These are phyloP conservation scores for Talaromyces thailandensis DNA, from an alignment of 495 filamentous ascomycete species.

Conservation along the genomic window DNA sequence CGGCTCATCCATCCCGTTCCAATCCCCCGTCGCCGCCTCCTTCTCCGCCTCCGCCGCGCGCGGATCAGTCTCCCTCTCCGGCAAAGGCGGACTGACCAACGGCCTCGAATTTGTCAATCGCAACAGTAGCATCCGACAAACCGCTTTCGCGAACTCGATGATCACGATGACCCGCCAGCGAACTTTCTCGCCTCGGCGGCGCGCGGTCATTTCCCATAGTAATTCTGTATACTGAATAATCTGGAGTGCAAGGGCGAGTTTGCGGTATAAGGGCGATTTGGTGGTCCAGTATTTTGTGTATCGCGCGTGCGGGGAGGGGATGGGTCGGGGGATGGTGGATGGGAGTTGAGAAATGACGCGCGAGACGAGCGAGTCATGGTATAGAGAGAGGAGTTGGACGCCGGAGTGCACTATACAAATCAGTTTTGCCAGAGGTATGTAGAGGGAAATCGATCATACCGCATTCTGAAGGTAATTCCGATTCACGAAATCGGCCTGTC, in stretches of 20 bases:
- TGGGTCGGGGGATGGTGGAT: conserved; percentile 30
- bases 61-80: conserved; percentile 71
- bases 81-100: conserved; percentile 73
- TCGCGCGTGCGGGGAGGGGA: conserved; percentile 68
- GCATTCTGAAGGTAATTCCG: conserved; percentile 88
- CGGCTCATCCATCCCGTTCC: conserved; percentile 39
- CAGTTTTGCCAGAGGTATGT: background rate
- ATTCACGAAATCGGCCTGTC: conserved; percentile 81
- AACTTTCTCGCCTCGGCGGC: conserved; percentile 70
- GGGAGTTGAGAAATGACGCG: conserved; percentile 46
- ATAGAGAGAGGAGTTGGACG: conserved; percentile 83
- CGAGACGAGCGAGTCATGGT: conserved; percentile 85
- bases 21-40: conserved; percentile 18
- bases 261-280: conserved; percentile 64
- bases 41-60: conserved; percentile 50
- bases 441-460: conserved; percentile 20
- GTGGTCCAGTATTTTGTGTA: conserved; percentile 87
- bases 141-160: conserved; percentile 77
- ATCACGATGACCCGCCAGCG: conserved; percentile 87
- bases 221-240: conserved; percentile 90
- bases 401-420: conserved; percentile 58
- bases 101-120: conserved; percentile 76
- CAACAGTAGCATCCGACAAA: conserved; percentile 75
- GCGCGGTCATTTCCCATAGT: conserved; percentile 78
- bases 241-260: conserved; percentile 70